These are phyloP conservation scores for Lachnum nothofagi DNA, from an alignment of 2,329 filamentous ascomycete genomes.

Conservation along the genomic window DNA sequence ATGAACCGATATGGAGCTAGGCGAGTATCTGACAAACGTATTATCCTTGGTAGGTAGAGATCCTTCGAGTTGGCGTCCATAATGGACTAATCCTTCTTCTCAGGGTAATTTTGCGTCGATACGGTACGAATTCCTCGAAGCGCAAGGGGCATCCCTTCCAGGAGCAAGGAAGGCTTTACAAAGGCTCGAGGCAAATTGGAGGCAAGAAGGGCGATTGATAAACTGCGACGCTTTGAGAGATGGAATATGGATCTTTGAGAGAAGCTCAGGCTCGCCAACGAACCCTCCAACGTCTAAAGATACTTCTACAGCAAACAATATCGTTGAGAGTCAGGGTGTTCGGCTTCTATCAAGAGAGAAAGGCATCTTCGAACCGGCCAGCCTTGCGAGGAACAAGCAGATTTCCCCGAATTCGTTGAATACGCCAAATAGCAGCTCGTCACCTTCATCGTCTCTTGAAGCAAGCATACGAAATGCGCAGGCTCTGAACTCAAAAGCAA, in stretches of 20 bases:
- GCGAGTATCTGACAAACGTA: slow-evolving; percentile 34
- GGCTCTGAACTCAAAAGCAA: slow-evolving; percentile 25
- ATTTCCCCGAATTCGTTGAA: slow-evolving; percentile 15
- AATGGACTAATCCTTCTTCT: neutral
- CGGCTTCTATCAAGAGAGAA: slow-evolving; percentile 22
- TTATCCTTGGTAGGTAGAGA: slow-evolving; percentile 29
- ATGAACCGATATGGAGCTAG: slow-evolving; percentile 32
- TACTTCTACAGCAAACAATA: slow-evolving; percentile 6
- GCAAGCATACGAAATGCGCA: slow-evolving; percentile 25
- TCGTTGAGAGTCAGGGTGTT: slow-evolving; percentile 20
- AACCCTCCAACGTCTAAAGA: slow-evolving; percentile 4
- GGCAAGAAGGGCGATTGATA: slow-evolving; percentile 27
- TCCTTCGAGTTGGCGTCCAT: neutral
- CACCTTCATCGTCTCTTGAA: slow-evolving; percentile 28
- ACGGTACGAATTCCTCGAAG: slow-evolving; percentile 32
- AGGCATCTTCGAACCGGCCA: slow-evolving; percentile 30
- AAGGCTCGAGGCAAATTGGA: slow-evolving; percentile 27
- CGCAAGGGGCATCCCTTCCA: slow-evolving; percentile 14
- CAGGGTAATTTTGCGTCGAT: slow-evolving; percentile 32
- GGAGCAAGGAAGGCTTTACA: slow-evolving; percentile 26
- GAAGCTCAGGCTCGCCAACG: slow-evolving; percentile 6
- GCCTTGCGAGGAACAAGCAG: slow-evolving; percentile 23
- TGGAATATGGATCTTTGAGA: slow-evolving; percentile 31
- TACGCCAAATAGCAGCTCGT: slow-evolving; percentile 26
- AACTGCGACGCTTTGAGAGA: slow-evolving; percentile 26